phyloP scores from a whole-genome alignment of 768 basidiomycete species.

The Hydnum rufescens region DNA sequence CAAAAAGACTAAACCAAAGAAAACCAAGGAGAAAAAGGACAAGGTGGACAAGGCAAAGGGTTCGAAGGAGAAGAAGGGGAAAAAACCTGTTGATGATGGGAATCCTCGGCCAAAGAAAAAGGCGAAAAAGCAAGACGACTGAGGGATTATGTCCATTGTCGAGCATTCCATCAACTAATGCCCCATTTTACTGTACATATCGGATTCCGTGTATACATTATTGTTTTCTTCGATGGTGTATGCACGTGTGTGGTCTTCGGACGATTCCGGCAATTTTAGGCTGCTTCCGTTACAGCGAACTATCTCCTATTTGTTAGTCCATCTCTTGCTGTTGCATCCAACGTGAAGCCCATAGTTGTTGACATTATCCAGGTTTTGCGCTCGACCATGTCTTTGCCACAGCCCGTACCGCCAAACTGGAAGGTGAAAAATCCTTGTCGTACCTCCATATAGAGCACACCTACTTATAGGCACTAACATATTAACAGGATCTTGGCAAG shows the following conservation, averaged over 20 bases:
- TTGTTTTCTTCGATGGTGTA: too few relatives aligned
- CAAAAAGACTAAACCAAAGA: constrained; percentile 30
- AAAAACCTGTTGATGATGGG: constrained; percentile 20
- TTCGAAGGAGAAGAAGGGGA: constrained; percentile 44
- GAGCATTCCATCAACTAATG: too few relatives aligned
- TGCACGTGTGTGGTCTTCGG: too few relatives aligned
- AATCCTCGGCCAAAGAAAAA: not conserved
- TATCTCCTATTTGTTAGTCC: too few relatives aligned
- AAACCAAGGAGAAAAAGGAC: constrained; percentile 29
- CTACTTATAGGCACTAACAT: constrained; percentile 1
- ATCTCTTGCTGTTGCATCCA: too few relatives aligned
- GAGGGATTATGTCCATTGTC: too few relatives aligned
- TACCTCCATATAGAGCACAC: not conserved
- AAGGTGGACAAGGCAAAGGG: constrained; percentile 17
- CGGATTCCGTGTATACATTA: too few relatives aligned
- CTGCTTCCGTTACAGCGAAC: too few relatives aligned
- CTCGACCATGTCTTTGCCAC: constrained; percentile 92
- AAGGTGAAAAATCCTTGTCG: constrained; percentile 40
- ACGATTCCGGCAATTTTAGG: too few relatives aligned
- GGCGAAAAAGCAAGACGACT: not conserved
- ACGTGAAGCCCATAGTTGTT: too few relatives aligned
- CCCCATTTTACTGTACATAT: too few relatives aligned
- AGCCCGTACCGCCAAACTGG: constrained; percentile 94
- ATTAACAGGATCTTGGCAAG: constrained; percentile 77
- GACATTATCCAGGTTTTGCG: too few relatives aligned